These are phyloP conservation scores for Phallus indusiatus DNA, from an alignment of 768 basidiomycete genomes.

Conservation along the genomic window DNA sequence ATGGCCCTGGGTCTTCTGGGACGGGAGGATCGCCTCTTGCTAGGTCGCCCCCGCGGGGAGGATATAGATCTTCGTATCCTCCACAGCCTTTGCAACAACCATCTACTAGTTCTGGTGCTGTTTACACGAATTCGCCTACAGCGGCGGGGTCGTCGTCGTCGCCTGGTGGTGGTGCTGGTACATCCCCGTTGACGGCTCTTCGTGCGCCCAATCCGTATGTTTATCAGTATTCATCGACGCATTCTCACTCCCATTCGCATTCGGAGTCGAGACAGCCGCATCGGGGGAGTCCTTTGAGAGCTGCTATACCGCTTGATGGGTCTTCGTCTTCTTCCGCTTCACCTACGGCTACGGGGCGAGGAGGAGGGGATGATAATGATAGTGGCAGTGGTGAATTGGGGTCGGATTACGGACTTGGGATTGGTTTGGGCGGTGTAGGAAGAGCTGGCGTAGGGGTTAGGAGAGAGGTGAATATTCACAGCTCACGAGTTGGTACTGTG, in stretches of 20 bases:
- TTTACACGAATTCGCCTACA: too few relatives aligned
- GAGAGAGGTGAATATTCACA: constrained; percentile 12
- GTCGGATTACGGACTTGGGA: background rate
- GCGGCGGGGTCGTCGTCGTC: background rate
- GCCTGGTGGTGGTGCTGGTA: background rate
- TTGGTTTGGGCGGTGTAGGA: background rate
- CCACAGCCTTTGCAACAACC: background rate
- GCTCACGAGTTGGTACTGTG: constrained; percentile 5
- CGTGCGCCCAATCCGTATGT: background rate
- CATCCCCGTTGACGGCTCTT: background rate
- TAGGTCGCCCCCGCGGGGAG: background rate
- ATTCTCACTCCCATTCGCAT: background rate
- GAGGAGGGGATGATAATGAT: background rate
- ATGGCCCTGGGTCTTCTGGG: background rate
- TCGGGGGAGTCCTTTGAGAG: background rate
- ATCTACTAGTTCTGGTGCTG: background rate
- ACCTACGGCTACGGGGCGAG: background rate
- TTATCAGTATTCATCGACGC: background rate
- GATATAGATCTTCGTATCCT: background rate
- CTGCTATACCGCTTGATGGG: background rate
- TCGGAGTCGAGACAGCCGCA: background rate
- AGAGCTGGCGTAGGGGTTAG: constrained; percentile 3
- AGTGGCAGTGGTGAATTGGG: background rate
- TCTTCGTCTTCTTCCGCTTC: background rate
- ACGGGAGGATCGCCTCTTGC: background rate